Evolutionary conservation across 2,329 filamentous ascomycete species (phyloP).

Genomic region (Cercospora nicotianae): DNA sequence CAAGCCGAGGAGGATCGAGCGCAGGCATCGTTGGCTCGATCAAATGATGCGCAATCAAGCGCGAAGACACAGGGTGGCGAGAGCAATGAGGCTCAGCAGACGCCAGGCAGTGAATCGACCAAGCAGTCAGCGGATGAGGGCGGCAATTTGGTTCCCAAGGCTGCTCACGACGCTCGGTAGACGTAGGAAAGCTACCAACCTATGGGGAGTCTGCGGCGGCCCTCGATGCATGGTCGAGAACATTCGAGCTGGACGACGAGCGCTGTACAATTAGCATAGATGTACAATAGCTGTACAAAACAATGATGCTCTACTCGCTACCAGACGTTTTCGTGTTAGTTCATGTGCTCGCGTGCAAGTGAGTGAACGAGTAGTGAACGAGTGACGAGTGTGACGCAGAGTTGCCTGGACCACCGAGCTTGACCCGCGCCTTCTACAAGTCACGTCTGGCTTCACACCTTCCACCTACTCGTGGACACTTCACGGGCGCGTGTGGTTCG

Average conservation of each 20-base stretch:
- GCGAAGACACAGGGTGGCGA: background rate
- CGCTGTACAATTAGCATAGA: slow-evolving; percentile 16
- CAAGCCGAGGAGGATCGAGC: slow-evolving; percentile 27
- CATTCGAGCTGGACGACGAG: background rate
- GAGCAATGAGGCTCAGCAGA: background rate
- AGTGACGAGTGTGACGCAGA: slow-evolving; percentile 3
- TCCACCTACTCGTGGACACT: background rate
- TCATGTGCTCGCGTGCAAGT: slow-evolving; percentile 1
- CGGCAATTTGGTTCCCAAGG: slow-evolving; percentile 13
- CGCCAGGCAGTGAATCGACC: background rate
- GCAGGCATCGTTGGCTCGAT: slow-evolving; percentile 11
- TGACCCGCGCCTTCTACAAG: background rate
- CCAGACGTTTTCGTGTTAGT: background rate
- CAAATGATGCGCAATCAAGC: slow-evolving; percentile 9
- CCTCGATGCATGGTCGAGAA: background rate
- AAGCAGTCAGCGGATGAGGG: slow-evolving; percentile 16
- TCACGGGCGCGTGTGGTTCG: background rate
- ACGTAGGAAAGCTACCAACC: background rate
- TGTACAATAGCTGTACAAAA: slow-evolving; percentile 19
- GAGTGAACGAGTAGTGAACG: slow-evolving; percentile 1
- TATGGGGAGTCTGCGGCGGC: background rate
- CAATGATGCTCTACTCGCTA: slow-evolving; percentile 12
- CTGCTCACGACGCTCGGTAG: slow-evolving; percentile 16
- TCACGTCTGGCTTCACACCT: background rate
- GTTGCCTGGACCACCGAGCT: background rate